Base-by-base conservation (phyloP, 176 grass and related monocot genomes). In the Pharus latifolius region DNA sequence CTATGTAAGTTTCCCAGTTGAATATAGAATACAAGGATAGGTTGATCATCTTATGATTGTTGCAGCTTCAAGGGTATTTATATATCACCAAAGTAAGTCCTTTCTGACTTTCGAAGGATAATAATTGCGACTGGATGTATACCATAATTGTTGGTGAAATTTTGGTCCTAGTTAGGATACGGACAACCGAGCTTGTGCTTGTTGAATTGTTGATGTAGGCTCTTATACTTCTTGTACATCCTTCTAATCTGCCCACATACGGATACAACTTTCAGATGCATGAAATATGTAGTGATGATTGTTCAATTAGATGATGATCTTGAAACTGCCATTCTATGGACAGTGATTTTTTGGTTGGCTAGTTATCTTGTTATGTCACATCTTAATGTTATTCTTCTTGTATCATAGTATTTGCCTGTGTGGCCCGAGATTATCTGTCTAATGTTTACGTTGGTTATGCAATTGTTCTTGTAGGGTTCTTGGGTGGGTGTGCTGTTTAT, bases 221-320 rank as follows among this genome's bases (percentile, higher is more conserved):
- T 62, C 22, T 32, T 70, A 32, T 77, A 56, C 6, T 31, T 50
- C n/a, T 42, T 81, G 77, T 76, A 76, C 13, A 76, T 76, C 49
- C 19, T 70, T 63, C 41, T 17, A 61, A 61, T 64, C 19, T 55
- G 35, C 32, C 38, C 49, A 26, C 16, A 46, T 20, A 26, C 8
- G 7, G 30, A 10, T 51, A 37, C 16, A 24, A 20, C 53, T 40
- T 40, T 27, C 51, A 49, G 32, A 32, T 50, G 41, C 24, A 50
- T 38, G 35, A 4, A 38, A 50, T 59, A 42, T 59, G 23, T 67
- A 54, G 51, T 64, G 7, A 59, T 58, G 49, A 60, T 42, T 63
- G 7, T 52, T 49, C 2, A 11, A 56, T 47, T 74, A 56, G 23
- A 67, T 32, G 7, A 34, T 68, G 3, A 33, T 67, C n/a, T 32